Evolutionary conservation across 2,329 filamentous ascomycete genomes (phyloP).

Genomic region (Sporothrix mexicana): DNA sequence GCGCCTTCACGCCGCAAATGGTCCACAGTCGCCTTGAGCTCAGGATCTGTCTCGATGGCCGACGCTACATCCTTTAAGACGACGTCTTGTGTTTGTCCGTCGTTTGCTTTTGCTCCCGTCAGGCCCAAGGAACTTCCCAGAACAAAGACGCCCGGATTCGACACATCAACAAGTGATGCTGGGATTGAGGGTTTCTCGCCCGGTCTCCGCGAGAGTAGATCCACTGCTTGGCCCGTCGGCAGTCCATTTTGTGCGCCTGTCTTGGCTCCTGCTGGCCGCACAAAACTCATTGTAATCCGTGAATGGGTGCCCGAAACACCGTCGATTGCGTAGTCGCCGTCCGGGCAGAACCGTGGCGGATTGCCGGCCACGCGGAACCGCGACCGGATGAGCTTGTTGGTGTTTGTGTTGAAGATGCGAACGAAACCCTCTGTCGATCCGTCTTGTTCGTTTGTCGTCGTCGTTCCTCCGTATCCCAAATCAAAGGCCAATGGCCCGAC

Average conservation of each 20-base stretch:
- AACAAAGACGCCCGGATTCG: slow-evolving; percentile 53
- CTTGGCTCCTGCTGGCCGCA: slow-evolving; percentile 50
- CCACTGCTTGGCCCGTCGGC: slow-evolving; percentile 48
- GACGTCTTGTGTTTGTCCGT: slow-evolving; percentile 13
- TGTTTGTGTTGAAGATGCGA: slow-evolving; percentile 74
- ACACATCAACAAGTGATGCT: slow-evolving; percentile 50
- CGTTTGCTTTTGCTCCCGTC: not conserved
- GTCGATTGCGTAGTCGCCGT: slow-evolving; percentile 48
- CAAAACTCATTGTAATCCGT: slow-evolving; percentile 48
- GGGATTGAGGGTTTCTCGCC: slow-evolving; percentile 42
- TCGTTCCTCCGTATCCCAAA: slow-evolving; percentile 48
- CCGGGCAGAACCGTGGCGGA: slow-evolving; percentile 45
- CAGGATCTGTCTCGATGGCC: slow-evolving; percentile 44
- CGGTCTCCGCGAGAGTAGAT: slow-evolving; percentile 42
- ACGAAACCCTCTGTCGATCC: slow-evolving; percentile 48
- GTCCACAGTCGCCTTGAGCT: slow-evolving; percentile 46
- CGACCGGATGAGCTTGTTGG: slow-evolving; percentile 58
- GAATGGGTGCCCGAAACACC: slow-evolving; percentile 49
- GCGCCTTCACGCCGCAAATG: slow-evolving; percentile 48
- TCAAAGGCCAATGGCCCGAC: slow-evolving; percentile 71
- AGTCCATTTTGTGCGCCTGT: slow-evolving; percentile 47
- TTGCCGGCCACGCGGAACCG: slow-evolving; percentile 48
- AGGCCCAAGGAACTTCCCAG: slow-evolving; percentile 44
- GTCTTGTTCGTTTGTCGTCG: slow-evolving; percentile 39
- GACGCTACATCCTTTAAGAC: slow-evolving; percentile 38